Percentiles rank a stretch among this genome's conserved stretches.
These are phyloP conservation scores for Echium plantagineum DNA, from an alignment of 257 asterid species.

Conservation along the genomic window DNA sequence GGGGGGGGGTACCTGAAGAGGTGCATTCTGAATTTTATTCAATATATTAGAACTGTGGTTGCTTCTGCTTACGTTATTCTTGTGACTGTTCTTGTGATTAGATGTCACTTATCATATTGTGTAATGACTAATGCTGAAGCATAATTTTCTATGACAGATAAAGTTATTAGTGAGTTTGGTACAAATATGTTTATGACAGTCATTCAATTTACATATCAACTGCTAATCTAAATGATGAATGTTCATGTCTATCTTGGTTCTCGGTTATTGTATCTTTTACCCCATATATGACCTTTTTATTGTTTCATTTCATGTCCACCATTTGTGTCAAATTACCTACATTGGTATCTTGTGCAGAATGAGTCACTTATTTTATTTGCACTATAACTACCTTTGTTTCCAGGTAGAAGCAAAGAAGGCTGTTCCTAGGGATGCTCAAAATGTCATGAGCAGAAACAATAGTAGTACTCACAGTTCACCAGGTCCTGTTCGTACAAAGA, in stretches of 20 bases:
- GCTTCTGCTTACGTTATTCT: neutral
- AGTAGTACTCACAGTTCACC: slow-evolving; percentile 62
- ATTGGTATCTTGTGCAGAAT: neutral
- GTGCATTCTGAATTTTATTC: neutral
- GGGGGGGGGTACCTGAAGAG: neutral
- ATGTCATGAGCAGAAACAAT: slow-evolving; percentile 23
- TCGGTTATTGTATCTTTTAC: neutral
- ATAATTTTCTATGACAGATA: too few species aligned
- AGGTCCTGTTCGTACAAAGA: slow-evolving; percentile 60
- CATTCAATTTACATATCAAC: too few species aligned
- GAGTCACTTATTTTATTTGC: neutral
- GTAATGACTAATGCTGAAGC: too few species aligned
- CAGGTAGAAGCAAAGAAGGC: slow-evolving; percentile 96
- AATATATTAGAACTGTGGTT: neutral
- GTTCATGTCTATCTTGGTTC: too few species aligned
- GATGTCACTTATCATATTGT: neutral
- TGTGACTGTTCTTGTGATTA: neutral
- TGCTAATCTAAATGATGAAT: too few species aligned
- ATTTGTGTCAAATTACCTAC: neutral
- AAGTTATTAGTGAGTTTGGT: too few species aligned
- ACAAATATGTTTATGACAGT: too few species aligned
- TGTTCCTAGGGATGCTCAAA: slow-evolving; percentile 76
- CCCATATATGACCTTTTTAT: neutral
- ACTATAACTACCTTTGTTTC: slow-evolving; percentile 5
- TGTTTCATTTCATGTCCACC: neutral